Conservation (phyloP, 1,284 basidiomycete species). For the Marasmius tenuissimus region DNA sequence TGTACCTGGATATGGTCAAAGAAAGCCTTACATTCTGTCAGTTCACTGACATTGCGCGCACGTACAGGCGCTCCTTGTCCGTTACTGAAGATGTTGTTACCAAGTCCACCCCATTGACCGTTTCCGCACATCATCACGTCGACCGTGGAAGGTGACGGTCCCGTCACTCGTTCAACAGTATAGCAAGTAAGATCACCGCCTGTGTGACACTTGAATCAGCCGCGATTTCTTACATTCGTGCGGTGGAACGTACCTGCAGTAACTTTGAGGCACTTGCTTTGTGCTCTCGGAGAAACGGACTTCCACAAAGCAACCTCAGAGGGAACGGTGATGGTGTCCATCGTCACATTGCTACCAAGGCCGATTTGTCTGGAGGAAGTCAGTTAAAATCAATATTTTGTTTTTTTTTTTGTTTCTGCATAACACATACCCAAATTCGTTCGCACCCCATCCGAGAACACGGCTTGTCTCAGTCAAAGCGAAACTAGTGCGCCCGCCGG, state of each 20-base stretch:
- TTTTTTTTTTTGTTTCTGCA: not conserved
- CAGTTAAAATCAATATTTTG: not conserved
- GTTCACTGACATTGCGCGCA: constrained; percentile 82
- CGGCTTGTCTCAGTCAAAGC: constrained; percentile 67
- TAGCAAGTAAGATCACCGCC: constrained; percentile 82
- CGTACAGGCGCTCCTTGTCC: constrained; percentile 72
- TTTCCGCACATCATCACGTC: constrained; percentile 86
- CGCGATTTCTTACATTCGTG: not conserved
- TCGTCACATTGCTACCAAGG: constrained; percentile 66
- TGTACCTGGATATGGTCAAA: not conserved
- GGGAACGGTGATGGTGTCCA: constrained; percentile 79
- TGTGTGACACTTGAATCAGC: constrained; percentile 24
- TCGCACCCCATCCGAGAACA: constrained; percentile 90
- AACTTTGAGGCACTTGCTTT: constrained; percentile 65
- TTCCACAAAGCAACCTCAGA: constrained; percentile 82
- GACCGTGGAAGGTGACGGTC: constrained; percentile 41
- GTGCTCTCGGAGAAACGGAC: constrained; percentile 51
- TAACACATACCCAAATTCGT: constrained; percentile 69
- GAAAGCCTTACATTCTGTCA: constrained; percentile 72
- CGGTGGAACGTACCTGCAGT: constrained; percentile 52
- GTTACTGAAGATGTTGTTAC: constrained; percentile 77
- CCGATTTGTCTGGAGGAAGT: constrained; percentile 70
- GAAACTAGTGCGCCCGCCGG: constrained; percentile 77
- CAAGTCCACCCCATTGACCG: constrained; percentile 85
- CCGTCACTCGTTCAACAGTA: constrained; percentile 62